Evolutionary conservation across 2,329 filamentous ascomycete genomes (phyloP).

Genomic region (Paecilomyces sp.): DNA sequence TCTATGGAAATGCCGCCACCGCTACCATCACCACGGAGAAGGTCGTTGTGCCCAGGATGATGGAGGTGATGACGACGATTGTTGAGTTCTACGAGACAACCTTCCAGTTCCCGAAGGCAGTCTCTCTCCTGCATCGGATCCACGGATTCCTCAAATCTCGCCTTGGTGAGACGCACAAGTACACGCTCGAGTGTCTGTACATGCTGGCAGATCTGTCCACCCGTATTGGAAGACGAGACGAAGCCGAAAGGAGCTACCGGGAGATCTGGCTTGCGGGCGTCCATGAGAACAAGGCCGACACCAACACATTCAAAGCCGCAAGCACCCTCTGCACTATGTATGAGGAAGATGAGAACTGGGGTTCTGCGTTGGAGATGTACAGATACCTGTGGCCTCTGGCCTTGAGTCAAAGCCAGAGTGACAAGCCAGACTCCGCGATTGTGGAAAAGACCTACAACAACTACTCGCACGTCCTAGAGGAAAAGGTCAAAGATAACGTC

Average conservation of each 20-base stretch:
- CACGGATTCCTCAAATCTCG: conserved; percentile 24
- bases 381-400: conserved; percentile 42
- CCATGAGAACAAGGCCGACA: conserved; percentile 18
- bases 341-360: conserved; percentile 38
- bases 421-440: conserved; percentile 35
- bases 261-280: conserved; percentile 36
- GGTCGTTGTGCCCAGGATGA: conserved; percentile 23
- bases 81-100: conserved; percentile 31
- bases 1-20: conserved; percentile 28
- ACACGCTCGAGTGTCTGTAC: conserved; percentile 43
- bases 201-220: conserved; percentile 40
- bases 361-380: conserved; percentile 41
- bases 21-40: conserved; percentile 22
- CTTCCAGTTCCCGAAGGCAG: conserved; percentile 27
- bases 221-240: conserved; percentile 29
- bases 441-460: conserved; percentile 41
- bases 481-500: conserved; percentile 37
- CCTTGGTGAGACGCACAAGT: conserved; percentile 31
- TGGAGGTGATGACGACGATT: conserved; percentile 25
- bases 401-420: conserved; percentile 34
- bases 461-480: conserved; percentile 43
- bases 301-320: conserved; percentile 41
- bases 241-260: conserved; percentile 37
- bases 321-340: conserved; percentile 40
- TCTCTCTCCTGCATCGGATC: conserved; percentile 22